phyloP scores from a whole-genome alignment of 2,329 filamentous ascomycete species.

The Fonsecaea pedrosoi region DNA sequence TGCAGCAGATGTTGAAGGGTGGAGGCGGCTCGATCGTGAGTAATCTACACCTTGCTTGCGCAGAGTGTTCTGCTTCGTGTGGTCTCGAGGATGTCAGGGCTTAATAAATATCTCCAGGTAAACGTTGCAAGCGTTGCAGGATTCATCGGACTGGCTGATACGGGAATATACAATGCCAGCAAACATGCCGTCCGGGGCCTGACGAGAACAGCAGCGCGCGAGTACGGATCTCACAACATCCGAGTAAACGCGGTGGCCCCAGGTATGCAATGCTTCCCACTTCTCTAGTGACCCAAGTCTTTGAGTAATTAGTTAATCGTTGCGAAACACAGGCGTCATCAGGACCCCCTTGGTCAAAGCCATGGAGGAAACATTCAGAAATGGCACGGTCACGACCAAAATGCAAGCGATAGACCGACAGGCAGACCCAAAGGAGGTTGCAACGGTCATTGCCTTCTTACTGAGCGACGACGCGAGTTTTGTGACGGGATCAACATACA shows the following conservation, averaged over 20 bases:
- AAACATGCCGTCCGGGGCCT: slow-evolving; percentile 55
- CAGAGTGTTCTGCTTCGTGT: too few species aligned
- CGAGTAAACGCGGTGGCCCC: slow-evolving; percentile 20
- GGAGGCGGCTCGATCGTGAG: slow-evolving; percentile 11
- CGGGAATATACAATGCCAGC: slow-evolving; percentile 51
- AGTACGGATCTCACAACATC: slow-evolving; percentile 33
- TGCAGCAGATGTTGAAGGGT: slow-evolving; percentile 39
- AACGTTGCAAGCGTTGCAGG: slow-evolving; percentile 36
- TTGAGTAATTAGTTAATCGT: neutral
- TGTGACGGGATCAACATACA: slow-evolving; percentile 55
- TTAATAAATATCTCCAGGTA: neutral
- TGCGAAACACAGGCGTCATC: slow-evolving; percentile 14
- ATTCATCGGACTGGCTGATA: slow-evolving; percentile 44
- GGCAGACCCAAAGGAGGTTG: slow-evolving; percentile 47
- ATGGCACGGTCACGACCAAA: neutral
- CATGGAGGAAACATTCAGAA: neutral
- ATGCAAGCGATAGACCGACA: slow-evolving; percentile 41
- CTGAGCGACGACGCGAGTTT: slow-evolving; percentile 55
- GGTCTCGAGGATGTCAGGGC: too few species aligned
- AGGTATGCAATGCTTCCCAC: neutral
- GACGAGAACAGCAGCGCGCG: slow-evolving; percentile 50
- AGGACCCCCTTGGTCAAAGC: slow-evolving; percentile 13
- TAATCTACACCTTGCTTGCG: neutral
- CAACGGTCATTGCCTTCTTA: slow-evolving; percentile 57
- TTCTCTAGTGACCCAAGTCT: neutral